phyloP scores from a whole-genome alignment of 345 rosid genomes.

The Adansonia digitata region DNA sequence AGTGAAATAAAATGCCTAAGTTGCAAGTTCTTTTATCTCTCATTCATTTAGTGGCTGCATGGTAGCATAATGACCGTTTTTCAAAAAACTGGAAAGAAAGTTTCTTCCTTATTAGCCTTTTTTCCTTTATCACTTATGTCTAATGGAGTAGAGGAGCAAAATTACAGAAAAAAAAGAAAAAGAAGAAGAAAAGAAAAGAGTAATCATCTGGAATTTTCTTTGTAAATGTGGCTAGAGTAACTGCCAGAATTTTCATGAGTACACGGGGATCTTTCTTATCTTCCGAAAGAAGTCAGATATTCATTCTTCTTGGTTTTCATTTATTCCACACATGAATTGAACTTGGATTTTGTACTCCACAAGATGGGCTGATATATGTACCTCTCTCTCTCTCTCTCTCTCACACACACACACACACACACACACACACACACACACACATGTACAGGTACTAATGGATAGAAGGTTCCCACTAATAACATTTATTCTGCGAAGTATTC shows the following conservation, averaged over 20 bases:
- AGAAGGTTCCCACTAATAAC: too few relatives aligned
- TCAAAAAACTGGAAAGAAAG: not conserved
- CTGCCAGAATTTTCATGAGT: not conserved
- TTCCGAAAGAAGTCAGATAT: not conserved
- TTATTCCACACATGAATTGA: not conserved
- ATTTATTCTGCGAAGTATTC: too few relatives aligned
- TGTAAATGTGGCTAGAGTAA: not conserved
- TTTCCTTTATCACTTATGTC: not conserved
- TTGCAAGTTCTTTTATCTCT: not conserved
- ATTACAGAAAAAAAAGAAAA: not conserved
- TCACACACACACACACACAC: not conserved
- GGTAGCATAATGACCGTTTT: not conserved
- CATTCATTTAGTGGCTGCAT: not conserved
- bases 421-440: not conserved
- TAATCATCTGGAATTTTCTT: not conserved
- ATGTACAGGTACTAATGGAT: too few relatives aligned
- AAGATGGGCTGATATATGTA: not conserved
- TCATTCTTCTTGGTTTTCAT: not conserved
- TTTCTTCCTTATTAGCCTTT: conserved; percentile 1
- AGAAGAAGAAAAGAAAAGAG: too few relatives aligned
- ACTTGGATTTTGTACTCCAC: not conserved
- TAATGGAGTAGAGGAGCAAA: not conserved
- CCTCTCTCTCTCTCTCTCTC: not conserved
- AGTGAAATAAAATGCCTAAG: conserved; percentile 1
- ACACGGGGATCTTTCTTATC: not conserved